Conservation (phyloP, 2,329 filamentous ascomycete genomes). For the Aspergillus luchuensis region DNA sequence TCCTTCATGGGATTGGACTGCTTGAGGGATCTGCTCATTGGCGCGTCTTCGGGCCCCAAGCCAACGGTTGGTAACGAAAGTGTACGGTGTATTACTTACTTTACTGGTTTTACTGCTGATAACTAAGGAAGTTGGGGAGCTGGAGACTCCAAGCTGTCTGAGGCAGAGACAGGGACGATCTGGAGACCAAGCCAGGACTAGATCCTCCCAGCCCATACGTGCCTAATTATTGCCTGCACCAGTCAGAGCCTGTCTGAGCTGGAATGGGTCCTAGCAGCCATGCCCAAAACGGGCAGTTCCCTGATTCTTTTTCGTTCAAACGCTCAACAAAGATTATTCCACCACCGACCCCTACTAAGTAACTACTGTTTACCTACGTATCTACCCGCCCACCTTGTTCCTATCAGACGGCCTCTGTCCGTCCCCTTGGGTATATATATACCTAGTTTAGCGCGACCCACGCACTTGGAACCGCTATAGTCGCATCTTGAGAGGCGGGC, state of each 20-base stretch:
- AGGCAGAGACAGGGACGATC: neutral
- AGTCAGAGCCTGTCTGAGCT: neutral
- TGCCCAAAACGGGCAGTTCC: slow-evolving; percentile 6
- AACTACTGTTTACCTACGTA: slow-evolving; percentile 5
- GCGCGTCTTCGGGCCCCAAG: slow-evolving; percentile 7
- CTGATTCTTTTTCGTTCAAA: slow-evolving; percentile 3
- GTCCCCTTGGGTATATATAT: slow-evolving; percentile 17
- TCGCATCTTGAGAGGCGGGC: slow-evolving; percentile 18
- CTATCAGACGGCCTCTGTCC: slow-evolving; percentile 12
- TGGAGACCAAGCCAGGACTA: slow-evolving; percentile 3
- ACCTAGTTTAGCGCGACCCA: slow-evolving; percentile 24
- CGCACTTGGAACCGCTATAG: slow-evolving; percentile 27
- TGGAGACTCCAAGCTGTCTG: slow-evolving; percentile 1
- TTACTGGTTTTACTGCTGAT: neutral
- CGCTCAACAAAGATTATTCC: slow-evolving; percentile 13
- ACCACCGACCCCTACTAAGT: neutral
- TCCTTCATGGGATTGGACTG: slow-evolving; percentile 24
- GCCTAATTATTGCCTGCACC: slow-evolving; percentile 6
- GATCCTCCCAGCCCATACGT: slow-evolving; percentile 6
- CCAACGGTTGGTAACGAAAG: neutral
- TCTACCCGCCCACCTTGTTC: slow-evolving; percentile 18
- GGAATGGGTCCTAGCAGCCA: slow-evolving; percentile 8
- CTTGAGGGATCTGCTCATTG: slow-evolving; percentile 27
- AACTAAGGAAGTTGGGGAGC: slow-evolving; percentile 1
- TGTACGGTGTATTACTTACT: neutral